Evolutionary conservation across 805 yeast species (phyloP).

Genomic region (Barnettozyma sp.): DNA sequence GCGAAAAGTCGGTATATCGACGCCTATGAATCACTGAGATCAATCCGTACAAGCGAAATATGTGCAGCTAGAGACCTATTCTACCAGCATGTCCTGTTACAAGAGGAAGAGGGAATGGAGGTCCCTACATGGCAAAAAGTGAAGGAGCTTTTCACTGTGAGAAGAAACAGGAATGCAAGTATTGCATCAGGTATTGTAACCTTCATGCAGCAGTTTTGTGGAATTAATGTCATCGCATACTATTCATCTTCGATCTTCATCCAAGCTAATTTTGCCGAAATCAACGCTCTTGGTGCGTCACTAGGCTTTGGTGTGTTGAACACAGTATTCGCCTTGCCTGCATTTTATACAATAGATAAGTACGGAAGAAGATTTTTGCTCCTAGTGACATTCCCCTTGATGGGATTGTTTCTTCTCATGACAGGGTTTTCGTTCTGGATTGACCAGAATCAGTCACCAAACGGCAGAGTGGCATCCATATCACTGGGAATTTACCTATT

Average conservation of each 20-base stretch:
- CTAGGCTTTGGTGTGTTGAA: conserved; percentile 84
- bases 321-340: conserved; percentile 77
- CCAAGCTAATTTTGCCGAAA: conserved; percentile 55
- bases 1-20: conserved; percentile 58
- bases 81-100: conserved; percentile 56
- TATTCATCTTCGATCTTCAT: conserved; percentile 73
- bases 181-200: conserved; percentile 75
- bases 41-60: conserved; percentile 44
- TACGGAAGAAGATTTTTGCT: conserved; percentile 65
- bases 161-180: conserved; percentile 81
- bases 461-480: conserved; percentile 60
- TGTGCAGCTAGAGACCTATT: conserved; percentile 67
- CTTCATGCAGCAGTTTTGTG: conserved; percentile 90
- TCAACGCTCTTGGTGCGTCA: conserved; percentile 66
- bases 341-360: conserved; percentile 69
- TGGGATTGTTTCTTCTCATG: conserved; percentile 52
- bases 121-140: conserved; percentile 41
- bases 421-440: conserved; percentile 73
- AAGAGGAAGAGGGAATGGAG: conserved; percentile 51
- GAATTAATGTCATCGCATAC: conserved; percentile 82
- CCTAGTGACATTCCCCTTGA: conserved; percentile 54
- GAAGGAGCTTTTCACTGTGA: conserved; percentile 54
- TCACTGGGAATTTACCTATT: conserved; percentile 69
- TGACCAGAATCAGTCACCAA: conserved; percentile 31
- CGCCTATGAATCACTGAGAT: conserved; percentile 44